Evolutionary conservation across 805 yeast genomes (phyloP).

Genomic region (Nakazawaea anatomiae): DNA sequence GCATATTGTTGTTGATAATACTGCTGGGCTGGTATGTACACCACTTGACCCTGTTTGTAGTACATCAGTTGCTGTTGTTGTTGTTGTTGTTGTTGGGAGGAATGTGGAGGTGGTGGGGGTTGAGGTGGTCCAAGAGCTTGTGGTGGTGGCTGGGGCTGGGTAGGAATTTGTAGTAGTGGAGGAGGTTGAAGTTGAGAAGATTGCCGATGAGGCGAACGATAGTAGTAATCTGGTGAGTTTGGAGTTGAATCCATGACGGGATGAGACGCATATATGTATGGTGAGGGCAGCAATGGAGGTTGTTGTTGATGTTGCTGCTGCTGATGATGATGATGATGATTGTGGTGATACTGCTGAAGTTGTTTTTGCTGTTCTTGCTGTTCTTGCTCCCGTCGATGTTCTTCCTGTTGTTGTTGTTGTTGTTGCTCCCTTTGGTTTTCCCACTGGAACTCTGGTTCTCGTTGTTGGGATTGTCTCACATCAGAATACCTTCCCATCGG

Average conservation of each 20-base stretch:
- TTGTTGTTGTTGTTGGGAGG: slow-evolving; percentile 12
- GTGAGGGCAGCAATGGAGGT: neutral
- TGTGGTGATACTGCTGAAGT: too few species aligned
- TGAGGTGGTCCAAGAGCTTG: neutral
- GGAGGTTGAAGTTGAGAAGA: neutral
- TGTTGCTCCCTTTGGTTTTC: neutral
- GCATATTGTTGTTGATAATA: slow-evolving; percentile 5
- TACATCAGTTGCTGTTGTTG: neutral
- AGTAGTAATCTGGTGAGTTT: neutral
- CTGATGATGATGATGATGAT: neutral
- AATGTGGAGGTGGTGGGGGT: neutral
- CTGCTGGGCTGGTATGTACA: slow-evolving; percentile 1
- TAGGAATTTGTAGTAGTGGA: neutral
- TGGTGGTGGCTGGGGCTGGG: neutral
- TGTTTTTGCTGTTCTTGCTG: too few species aligned
- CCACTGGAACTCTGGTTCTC: slow-evolving; percentile 1
- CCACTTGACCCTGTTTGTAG: neutral
- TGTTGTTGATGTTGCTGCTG: neutral
- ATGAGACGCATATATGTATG: neutral
- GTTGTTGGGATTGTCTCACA: neutral
- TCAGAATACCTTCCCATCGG: neutral
- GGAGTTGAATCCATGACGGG: neutral
- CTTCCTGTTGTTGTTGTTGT: neutral
- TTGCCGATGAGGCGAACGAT: neutral
- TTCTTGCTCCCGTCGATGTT: neutral